phyloP scores from a whole-genome alignment of 2,329 filamentous ascomycete genomes.

The Epichloe hybrida region DNA sequence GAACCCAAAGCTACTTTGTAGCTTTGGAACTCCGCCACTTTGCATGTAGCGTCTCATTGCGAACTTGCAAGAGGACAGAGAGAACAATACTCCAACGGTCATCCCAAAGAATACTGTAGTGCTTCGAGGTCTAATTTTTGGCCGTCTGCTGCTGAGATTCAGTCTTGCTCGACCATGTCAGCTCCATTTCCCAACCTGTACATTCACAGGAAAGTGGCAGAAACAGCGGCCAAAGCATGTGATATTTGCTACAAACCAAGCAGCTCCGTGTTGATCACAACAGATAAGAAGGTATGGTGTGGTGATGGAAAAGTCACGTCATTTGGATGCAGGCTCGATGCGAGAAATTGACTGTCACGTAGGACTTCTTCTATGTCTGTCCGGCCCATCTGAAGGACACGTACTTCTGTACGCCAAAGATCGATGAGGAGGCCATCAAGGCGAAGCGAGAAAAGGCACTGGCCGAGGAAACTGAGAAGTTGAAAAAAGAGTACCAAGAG shows the following conservation, averaged over 20 bases:
- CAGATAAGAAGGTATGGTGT: constrained; percentile 64
- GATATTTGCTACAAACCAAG: constrained; percentile 86
- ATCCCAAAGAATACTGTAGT: too few relatives aligned
- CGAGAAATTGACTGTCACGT: not conserved
- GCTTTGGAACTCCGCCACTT: not conserved
- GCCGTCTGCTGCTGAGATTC: not conserved
- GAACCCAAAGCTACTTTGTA: too few relatives aligned
- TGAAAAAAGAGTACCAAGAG: constrained; percentile 66
- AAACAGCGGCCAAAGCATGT: constrained; percentile 70
- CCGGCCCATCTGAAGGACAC: constrained; percentile 68
- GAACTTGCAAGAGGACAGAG: not conserved
- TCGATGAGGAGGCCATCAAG: constrained; percentile 53
- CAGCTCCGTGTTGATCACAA: constrained; percentile 74
- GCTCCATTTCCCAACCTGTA: constrained; percentile 59
- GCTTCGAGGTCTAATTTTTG: not conserved
- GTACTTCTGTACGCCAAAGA: constrained; percentile 64
- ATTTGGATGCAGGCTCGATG: not conserved
- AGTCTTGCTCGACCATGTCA: constrained; percentile 6
- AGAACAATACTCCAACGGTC: not conserved
- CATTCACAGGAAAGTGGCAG: constrained; percentile 74
- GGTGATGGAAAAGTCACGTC: not conserved
- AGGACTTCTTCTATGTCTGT: constrained; percentile 89
- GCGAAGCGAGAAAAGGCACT: constrained; percentile 47
- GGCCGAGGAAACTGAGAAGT: constrained; percentile 48
- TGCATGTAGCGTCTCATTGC: not conserved